Evolutionary conservation across 331 rosid species (phyloP).

Genomic region (Cydonia oblonga): DNA sequence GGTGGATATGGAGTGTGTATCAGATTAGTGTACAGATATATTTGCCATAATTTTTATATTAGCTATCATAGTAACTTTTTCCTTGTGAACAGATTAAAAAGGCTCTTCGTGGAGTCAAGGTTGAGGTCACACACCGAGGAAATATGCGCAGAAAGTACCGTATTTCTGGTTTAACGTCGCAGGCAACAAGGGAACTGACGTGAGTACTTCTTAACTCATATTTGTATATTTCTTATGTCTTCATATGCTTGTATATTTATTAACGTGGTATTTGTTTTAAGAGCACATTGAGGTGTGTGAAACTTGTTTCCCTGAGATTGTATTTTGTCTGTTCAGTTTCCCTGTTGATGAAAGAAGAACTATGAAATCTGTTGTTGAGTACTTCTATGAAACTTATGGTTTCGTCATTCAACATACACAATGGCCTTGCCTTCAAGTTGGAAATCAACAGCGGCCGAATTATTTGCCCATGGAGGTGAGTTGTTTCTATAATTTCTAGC

Average conservation of each 20-base stretch:
- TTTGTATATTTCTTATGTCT: not conserved
- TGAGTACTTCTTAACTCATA: slow-evolving; percentile 16
- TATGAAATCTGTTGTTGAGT: slow-evolving; percentile 85
- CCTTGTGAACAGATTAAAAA: slow-evolving; percentile 56
- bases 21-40: not conserved
- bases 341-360: slow-evolving; percentile 95
- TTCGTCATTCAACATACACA: slow-evolving; percentile 75
- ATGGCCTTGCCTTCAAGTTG: slow-evolving; percentile 97
- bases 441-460: slow-evolving; percentile 79
- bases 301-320: not conserved
- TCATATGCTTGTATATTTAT: not conserved
- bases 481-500: not conserved
- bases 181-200: slow-evolving; percentile 94
- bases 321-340: slow-evolving; percentile 36
- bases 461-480: slow-evolving; percentile 94
- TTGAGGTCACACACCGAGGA: slow-evolving; percentile 94
- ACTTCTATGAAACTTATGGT: slow-evolving; percentile 81
- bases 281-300: not conserved
- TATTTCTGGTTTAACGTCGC: slow-evolving; percentile 81
- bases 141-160: slow-evolving; percentile 92
- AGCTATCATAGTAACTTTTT: not conserved
- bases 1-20: not conserved
- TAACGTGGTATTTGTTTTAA: not conserved
- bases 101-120: slow-evolving; percentile 89
- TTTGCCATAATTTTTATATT: not conserved